These are phyloP conservation scores for Colletotrichum nymphaeae DNA, from an alignment of 2,329 filamentous ascomycete species.

Conservation along the genomic window DNA sequence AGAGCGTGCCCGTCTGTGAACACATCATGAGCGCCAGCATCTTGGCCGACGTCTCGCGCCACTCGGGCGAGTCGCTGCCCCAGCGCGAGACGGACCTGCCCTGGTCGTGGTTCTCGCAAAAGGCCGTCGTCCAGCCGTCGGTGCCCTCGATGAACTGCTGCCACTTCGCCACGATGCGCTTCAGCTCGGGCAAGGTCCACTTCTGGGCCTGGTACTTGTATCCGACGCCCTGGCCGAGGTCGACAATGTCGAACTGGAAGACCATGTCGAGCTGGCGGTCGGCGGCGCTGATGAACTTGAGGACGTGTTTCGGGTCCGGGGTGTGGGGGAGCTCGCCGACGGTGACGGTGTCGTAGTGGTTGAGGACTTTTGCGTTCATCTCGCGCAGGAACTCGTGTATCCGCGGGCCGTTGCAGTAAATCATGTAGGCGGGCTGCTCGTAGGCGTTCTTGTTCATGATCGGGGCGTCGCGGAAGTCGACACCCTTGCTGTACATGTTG, in stretches of 20 bases:
- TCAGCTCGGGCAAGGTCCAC: slow-evolving; percentile 61
- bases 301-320: slow-evolving; percentile 65
- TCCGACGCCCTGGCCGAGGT: slow-evolving; percentile 65
- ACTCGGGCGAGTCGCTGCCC: slow-evolving; percentile 54
- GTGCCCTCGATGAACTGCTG: slow-evolving; percentile 63
- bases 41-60: slow-evolving; percentile 60
- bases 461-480: slow-evolving; percentile 68
- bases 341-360: slow-evolving; percentile 73
- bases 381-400: slow-evolving; percentile 76
- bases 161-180: slow-evolving; percentile 59
- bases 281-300: slow-evolving; percentile 68
- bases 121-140: slow-evolving; percentile 68
- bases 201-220: slow-evolving; percentile 60
- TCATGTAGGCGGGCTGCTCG: slow-evolving; percentile 64
- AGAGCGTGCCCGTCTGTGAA: slow-evolving; percentile 62
- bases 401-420: slow-evolving; percentile 75
- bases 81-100: slow-evolving; percentile 66
- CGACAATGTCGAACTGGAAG: slow-evolving; percentile 74
- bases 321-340: slow-evolving; percentile 77
- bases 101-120: slow-evolving; percentile 72
- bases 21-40: slow-evolving; percentile 61
- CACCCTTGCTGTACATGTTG: slow-evolving; percentile 77
- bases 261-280: slow-evolving; percentile 76
- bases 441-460: slow-evolving; percentile 57
- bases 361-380: slow-evolving; percentile 69